Base-by-base conservation (phyloP, 192 early-diverging fungal species). In the Entomortierella beljakovae region DNA sequence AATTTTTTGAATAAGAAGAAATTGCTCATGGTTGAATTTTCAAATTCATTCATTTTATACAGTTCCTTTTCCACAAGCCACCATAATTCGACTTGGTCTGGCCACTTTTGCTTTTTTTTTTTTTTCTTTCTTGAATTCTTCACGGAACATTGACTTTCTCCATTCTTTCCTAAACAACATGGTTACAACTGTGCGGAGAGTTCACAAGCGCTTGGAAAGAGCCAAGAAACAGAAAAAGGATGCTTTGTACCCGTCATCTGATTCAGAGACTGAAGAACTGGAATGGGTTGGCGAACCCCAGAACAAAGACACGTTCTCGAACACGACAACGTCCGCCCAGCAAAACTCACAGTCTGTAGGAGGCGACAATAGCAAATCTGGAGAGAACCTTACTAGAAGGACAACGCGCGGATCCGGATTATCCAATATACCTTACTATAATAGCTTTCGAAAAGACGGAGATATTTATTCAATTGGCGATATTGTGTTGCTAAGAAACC, bases 321-420 rank as follows among this genome's bases (percentile, higher is more conserved):
- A 33, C 1, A 68, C 56, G 28, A 31, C 42, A 25, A 13, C 37
- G 13, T 38, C 37, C n/a, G n/a, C 32, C 50, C 15, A 7, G 35
- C 46, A 37, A 50, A 42, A 52, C 13, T 32, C 33, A 31, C 16
- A 6, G 11, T 16, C 11, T 13, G 56, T 3, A 34, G 22, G 23
- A 13, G 32, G 43, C 20, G 37, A 40, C 4, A 29, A 61, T n/a
- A 32, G 49, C 16, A 40, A 13, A 29, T 6, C 7, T 7, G 42
- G 11, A 3, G 16, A 40, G 10, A 53, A 61, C 4, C 51, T 70
- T 11, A 28, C 75, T 34, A 76, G 88, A 60, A 86, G 87, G 40
- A 84, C 84, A 3, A 90, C 88, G 16, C 85, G 88, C 25, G 83
- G 81, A 35, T 88, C 84, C 55, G 85, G 85, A 2, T 75, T 88